These are phyloP conservation scores for Phytophthora palmivora DNA, from an alignment of 352 stramenopile species.

Conservation along the genomic window DNA sequence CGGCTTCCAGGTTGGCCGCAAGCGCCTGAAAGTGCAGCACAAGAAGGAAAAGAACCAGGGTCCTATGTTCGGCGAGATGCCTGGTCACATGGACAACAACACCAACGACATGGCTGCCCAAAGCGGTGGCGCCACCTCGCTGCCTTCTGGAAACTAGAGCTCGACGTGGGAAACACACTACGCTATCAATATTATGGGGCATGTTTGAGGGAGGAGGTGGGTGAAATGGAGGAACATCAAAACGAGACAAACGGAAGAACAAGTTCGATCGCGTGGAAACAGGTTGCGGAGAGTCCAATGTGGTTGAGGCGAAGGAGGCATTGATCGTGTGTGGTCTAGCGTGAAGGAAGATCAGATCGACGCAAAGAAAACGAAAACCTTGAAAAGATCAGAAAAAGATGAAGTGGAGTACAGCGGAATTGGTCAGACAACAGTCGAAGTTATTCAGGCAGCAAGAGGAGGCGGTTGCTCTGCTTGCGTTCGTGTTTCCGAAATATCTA, in stretches of 20 bases:
- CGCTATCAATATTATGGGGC: conserved; percentile 48
- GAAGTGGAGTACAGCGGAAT: conserved; percentile 24
- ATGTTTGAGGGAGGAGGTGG: conserved; percentile 38
- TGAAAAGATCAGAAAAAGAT: conserved; percentile 36
- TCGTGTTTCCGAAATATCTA: conserved; percentile 39
- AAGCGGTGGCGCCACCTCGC: conserved; percentile 38
- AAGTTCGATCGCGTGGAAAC: conserved; percentile 26
- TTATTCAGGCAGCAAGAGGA: conserved; percentile 37
- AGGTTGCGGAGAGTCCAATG: conserved; percentile 15
- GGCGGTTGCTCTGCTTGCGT: conserved; percentile 28
- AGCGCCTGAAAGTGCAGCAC: conserved; percentile 97
- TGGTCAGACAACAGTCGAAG: conserved; percentile 26
- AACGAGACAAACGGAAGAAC: conserved; percentile 25
- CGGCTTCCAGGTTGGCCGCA: conserved; percentile 96
- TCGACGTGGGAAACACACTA: conserved; percentile 29
- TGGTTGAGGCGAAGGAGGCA: conserved; percentile 21
- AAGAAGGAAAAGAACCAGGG: conserved; percentile 91
- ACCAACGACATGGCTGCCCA: conserved; percentile 52
- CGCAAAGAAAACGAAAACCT: conserved; percentile 11
- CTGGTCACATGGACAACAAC: conserved; percentile 59
- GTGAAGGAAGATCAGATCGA: conserved; percentile 8
- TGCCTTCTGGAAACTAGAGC: conserved; percentile 50
- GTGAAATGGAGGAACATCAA: conserved; percentile 25
- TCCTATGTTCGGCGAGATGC: conserved; percentile 75
- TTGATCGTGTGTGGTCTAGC: conserved; percentile 1